Conservation (phyloP, 2,329 filamentous ascomycete genomes). For the Fusarium albosuccineum region DNA sequence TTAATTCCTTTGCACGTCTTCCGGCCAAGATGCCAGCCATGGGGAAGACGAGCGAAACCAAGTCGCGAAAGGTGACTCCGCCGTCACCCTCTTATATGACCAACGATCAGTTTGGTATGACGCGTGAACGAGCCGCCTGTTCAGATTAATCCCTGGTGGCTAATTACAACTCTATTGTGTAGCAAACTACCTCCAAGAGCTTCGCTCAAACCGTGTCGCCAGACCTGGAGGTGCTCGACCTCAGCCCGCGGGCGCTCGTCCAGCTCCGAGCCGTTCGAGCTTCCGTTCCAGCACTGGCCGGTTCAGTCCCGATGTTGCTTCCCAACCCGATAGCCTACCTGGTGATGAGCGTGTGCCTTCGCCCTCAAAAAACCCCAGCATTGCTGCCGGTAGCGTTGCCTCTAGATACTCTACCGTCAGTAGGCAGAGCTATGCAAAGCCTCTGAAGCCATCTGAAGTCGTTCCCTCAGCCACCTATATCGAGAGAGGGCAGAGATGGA, state of each 20-base stretch:
- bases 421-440: constrained; percentile 66
- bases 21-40: constrained; percentile 48
- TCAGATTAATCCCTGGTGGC: constrained; percentile 17
- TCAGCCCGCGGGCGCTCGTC: constrained; percentile 58
- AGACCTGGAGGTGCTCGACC: constrained; percentile 80
- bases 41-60: constrained; percentile 51
- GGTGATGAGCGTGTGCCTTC: constrained; percentile 47
- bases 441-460: constrained; percentile 70
- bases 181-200: constrained; percentile 79
- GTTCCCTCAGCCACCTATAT: constrained; percentile 78
- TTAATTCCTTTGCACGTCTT: constrained; percentile 29
- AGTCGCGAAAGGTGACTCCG: constrained; percentile 68
- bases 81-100: constrained; percentile 75
- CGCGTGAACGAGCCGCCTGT: constrained; percentile 23
- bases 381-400: constrained; percentile 59
- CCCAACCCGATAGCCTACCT: constrained; percentile 43
- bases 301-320: constrained; percentile 49
- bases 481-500: constrained; percentile 80
- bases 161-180: constrained; percentile 40
- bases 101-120: constrained; percentile 74
- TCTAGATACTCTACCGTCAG: constrained; percentile 65
- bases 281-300: constrained; percentile 48
- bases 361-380: constrained; percentile 54
- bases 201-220: constrained; percentile 75
- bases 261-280: constrained; percentile 46